Conservation (phyloP, 2,329 filamentous ascomycete genomes). For the Penicillium verrucosum region DNA sequence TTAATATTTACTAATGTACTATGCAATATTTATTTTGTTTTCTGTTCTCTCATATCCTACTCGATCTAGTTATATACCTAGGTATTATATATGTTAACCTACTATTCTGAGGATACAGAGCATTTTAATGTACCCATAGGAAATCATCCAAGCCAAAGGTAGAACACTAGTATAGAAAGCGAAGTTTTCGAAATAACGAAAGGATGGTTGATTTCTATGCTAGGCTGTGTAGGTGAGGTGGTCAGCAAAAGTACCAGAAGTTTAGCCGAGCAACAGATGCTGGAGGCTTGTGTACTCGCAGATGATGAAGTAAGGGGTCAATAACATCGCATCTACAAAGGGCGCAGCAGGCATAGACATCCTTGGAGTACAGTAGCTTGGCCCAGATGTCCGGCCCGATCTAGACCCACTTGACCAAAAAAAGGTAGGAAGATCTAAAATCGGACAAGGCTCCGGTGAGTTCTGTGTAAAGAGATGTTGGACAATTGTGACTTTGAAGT, state of each 20-base stretch:
- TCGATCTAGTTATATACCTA: background rate
- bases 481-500: background rate
- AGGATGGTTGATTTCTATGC: background rate
- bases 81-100: background rate
- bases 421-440: background rate
- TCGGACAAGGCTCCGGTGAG: background rate
- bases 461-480: background rate
- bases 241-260: background rate
- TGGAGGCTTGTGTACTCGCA: too few species aligned
- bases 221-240: background rate
- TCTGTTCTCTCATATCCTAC: background rate
- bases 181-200: background rate
- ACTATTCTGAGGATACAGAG: background rate
- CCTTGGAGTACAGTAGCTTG: background rate
- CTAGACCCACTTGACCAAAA: slow-evolving; percentile 2
- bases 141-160: background rate
- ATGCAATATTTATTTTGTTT: background rate
- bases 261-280: background rate
- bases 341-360: background rate
- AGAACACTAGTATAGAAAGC: background rate
- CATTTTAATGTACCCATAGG: background rate
- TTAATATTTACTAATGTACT: background rate
- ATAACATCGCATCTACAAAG: background rate
- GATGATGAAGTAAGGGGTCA: background rate
- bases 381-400: slow-evolving; percentile 2